Evolutionary conservation across 2,329 filamentous ascomycete species (phyloP).

Genomic region (Aspergillus puulaauensis): DNA sequence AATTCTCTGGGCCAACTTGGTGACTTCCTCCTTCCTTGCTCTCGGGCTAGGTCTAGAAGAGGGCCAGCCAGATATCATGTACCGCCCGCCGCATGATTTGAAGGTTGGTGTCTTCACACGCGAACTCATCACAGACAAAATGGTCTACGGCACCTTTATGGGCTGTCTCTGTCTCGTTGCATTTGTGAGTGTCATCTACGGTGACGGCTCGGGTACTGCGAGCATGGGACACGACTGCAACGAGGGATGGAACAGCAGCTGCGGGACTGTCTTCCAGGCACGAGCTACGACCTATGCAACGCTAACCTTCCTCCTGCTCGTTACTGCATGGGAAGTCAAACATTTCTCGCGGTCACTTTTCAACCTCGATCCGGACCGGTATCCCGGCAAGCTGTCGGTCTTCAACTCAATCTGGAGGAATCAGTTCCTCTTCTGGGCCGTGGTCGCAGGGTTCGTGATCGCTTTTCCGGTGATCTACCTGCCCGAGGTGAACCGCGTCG

Average conservation of each 20-base stretch:
- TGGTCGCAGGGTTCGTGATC: constrained; percentile 55
- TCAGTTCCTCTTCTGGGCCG: constrained; percentile 67
- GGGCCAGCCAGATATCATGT: constrained; percentile 73
- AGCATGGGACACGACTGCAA: constrained; percentile 59
- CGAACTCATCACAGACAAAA: constrained; percentile 42
- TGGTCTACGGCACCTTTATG: constrained; percentile 48
- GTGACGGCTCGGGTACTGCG: constrained; percentile 37
- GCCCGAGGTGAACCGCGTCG: constrained; percentile 61
- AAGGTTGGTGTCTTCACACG: constrained; percentile 42
- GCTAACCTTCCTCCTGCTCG: constrained; percentile 71
- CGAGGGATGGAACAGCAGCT: constrained; percentile 47
- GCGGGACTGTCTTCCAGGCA: constrained; percentile 62
- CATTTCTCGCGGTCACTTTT: constrained; percentile 74
- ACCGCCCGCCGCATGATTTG: constrained; percentile 70
- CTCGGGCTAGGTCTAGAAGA: constrained; percentile 81
- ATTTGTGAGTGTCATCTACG: constrained; percentile 42
- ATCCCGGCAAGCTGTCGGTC: constrained; percentile 65
- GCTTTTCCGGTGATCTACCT: constrained; percentile 65
- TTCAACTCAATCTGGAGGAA: constrained; percentile 67
- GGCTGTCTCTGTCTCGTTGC: constrained; percentile 43
- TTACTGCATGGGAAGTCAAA: constrained; percentile 77
- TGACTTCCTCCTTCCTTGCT: constrained; percentile 81
- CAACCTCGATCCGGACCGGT: constrained; percentile 52
- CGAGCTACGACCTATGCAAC: constrained; percentile 72
- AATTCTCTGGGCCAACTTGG: constrained; percentile 90